Evolutionary conservation across 257 asterid genomes (phyloP).

Genomic region (Thymus quinquecostatus): DNA sequence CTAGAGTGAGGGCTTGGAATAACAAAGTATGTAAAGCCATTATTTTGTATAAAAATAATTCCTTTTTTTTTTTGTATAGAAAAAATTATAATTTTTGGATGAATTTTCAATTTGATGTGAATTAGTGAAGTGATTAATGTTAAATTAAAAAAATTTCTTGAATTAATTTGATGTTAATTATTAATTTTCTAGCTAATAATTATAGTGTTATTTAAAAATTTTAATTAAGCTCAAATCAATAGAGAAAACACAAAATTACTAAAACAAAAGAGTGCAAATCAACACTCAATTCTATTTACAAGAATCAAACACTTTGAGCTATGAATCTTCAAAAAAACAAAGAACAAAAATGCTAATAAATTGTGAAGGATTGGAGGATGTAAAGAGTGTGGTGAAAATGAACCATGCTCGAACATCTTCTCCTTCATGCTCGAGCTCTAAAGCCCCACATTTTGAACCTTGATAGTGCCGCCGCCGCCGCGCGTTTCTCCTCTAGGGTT

Average conservation of each 20-base stretch:
- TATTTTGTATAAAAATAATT: background rate
- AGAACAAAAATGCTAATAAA: background rate
- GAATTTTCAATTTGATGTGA: no score
- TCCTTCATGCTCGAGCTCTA: slow-evolving; percentile 3
- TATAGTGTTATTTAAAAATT: no score
- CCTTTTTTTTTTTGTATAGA: background rate
- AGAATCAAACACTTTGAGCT: background rate
- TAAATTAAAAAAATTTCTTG: background rate
- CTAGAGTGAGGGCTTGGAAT: slow-evolving; percentile 15
- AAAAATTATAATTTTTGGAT: no score
- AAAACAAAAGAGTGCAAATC: no score
- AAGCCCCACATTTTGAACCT: slow-evolving; percentile 39
- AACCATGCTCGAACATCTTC: background rate
- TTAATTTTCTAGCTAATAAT: no score
- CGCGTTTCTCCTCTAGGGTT: slow-evolving; percentile 5
- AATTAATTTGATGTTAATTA: background rate
- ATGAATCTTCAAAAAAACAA: slow-evolving; percentile 5
- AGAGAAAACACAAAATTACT: no score
- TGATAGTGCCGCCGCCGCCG: slow-evolving; percentile 16
- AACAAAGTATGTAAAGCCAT: slow-evolving; percentile 20
- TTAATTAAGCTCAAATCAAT: no score
- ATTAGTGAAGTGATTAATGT: no score
- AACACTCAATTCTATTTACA: background rate
- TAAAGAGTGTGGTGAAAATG: background rate
- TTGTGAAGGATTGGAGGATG: background rate